phyloP scores from a whole-genome alignment of 2,329 filamentous ascomycete genomes.

The Aspergillus brasiliensis region DNA sequence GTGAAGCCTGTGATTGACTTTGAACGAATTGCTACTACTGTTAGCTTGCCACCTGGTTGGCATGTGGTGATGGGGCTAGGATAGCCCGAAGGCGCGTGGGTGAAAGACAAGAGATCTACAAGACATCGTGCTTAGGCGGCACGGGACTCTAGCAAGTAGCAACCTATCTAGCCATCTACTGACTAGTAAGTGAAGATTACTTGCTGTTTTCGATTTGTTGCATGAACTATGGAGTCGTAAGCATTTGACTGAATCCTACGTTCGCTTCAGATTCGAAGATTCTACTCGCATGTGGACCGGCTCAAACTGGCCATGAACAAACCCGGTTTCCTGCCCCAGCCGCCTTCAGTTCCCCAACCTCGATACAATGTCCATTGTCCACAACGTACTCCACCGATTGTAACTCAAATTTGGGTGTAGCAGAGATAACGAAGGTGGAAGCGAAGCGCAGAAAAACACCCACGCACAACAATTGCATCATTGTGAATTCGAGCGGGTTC shows the following conservation, averaged over 20 bases:
- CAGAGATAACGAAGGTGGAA: background rate
- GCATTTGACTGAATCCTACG: background rate
- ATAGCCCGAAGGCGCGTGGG: background rate
- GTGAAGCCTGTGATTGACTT: background rate
- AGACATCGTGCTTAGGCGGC: background rate
- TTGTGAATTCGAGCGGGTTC: background rate
- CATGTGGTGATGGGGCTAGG: slow-evolving; percentile 1
- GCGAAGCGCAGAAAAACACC: background rate
- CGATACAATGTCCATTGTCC: background rate
- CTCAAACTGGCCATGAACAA: background rate
- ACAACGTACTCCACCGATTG: slow-evolving; percentile 15
- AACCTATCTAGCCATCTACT: background rate
- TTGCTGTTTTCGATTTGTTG: background rate
- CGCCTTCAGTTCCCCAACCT: background rate
- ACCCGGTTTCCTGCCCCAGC: background rate
- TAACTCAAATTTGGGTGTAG: background rate
- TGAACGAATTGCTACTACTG: background rate
- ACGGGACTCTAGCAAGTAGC: background rate
- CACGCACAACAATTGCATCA: background rate
- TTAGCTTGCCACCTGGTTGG: slow-evolving; percentile 4
- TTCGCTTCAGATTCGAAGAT: slow-evolving; percentile 1
- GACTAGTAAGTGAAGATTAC: background rate
- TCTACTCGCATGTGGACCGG: background rate
- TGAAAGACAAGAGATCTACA: background rate
- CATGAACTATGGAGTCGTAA: slow-evolving; percentile 4